Percentiles rank a stretch among this genome's conserved stretches.
Evolutionary conservation across 331 rosid genomes (phyloP).

Genomic region (Acacia concinna): DNA sequence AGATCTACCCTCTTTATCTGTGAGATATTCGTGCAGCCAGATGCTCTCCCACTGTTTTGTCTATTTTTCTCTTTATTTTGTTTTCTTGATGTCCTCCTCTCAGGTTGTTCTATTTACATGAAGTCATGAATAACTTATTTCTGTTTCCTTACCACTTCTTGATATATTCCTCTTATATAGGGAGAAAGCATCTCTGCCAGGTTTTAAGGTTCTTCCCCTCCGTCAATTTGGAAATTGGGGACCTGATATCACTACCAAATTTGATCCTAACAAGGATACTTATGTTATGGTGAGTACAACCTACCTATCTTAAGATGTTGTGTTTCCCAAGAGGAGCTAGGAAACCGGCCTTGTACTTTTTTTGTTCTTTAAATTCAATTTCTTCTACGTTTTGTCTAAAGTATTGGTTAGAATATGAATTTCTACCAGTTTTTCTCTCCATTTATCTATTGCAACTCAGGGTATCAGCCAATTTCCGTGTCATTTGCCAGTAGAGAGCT

Average conservation of each 20-base stretch:
- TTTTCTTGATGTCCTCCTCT: background rate
- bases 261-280: conserved; percentile 76
- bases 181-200: conserved; percentile 78
- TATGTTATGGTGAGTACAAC: conserved; percentile 69
- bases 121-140: conserved; percentile 7
- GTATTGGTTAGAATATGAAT: background rate
- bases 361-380: background rate
- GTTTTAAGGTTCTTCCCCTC: conserved; percentile 84
- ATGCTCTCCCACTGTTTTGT: conserved; percentile 12
- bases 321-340: background rate
- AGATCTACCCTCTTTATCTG: conserved; percentile 2
- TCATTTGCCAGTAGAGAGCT: background rate
- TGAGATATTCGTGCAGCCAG: conserved; percentile 11
- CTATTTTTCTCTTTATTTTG: conserved; percentile 5
- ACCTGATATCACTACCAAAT: conserved; percentile 67
- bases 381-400: background rate
- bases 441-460: conserved; percentile 7
- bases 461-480: background rate
- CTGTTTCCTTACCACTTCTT: conserved; percentile 12
- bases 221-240: conserved; percentile 93
- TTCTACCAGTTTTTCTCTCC: conserved; percentile 9
- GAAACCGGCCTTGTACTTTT: conserved; percentile 2
- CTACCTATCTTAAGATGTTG: conserved; percentile 6
- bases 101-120: conserved; percentile 13
- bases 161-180: conserved; percentile 47